Evolutionary conservation across 1,139 yeast genomes (phyloP), one percentile per base, ranked within the genome.

Genomic region (Insectozyma bohioensis): DNA sequence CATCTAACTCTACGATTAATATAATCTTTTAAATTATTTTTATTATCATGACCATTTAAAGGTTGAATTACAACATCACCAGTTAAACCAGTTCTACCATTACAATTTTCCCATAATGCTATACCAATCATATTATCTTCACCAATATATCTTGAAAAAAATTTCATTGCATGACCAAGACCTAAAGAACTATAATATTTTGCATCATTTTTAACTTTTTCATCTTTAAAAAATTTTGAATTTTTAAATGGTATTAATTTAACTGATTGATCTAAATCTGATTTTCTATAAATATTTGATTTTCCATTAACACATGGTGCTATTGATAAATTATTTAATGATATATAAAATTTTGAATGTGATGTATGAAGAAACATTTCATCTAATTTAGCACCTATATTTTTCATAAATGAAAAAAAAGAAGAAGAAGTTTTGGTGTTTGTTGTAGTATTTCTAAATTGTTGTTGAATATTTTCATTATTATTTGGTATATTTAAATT

Each of bases 221-320:
- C 39, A 17, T 62, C 66, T 26, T 48, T 35, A 48, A 68, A 69
- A 44, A 67, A 67, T 5, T 46, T 41, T 16, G 60, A 54, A 8
- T 41, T 30, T 12, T 36, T 24, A 24, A 35, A 30, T 0, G 68
- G 60, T 13, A 63, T 62, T 23, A 39, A 59, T 28, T 61, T 51
- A n/a, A 82, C 87, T 0, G 94, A 80, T 14, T 44, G 47, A 54
- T 85, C 94, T 25, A 87, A 58, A 36, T 78, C 86, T 1, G 86
- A 75, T 30, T 78, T 68, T 13, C 94, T 66, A 54, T 85, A 87
- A 30, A 87, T 51, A 52, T 87, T 87, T 14, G 95, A 84, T 54
- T 88, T 87, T n/a, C 96, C 96, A 66, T 85, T 87, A 31, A 87
- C 95, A 59, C 96, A 87, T 0, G 96, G 95, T 0, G 95, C 95